Evolutionary conservation across 2,329 filamentous ascomycete species (phyloP).

Genomic region (Ustulina deusta): DNA sequence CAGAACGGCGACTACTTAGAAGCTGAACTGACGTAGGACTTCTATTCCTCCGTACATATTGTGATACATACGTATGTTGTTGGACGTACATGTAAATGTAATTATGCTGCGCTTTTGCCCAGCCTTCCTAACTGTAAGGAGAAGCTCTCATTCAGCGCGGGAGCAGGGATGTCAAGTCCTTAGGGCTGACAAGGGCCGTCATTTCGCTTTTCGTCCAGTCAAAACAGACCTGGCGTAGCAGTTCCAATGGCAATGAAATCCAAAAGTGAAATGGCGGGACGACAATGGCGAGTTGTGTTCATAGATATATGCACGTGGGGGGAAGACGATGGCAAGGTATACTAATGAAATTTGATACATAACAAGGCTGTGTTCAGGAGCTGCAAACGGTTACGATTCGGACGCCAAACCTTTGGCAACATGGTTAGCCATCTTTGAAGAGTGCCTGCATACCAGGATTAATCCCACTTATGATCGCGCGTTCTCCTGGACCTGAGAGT

Average conservation of each 20-base stretch:
- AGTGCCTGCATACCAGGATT: too few species aligned
- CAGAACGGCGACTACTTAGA: too few species aligned
- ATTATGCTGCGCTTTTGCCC: background rate
- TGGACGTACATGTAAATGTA: too few species aligned
- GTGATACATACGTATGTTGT: background rate
- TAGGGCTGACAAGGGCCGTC: constrained; percentile 4
- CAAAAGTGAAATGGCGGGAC: background rate
- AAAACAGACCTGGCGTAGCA: too few species aligned
- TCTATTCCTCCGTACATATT: background rate
- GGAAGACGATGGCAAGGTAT: background rate
- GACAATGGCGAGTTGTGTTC: background rate
- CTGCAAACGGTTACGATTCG: background rate
- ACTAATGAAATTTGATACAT: background rate
- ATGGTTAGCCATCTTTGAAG: too few species aligned
- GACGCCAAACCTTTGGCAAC: background rate
- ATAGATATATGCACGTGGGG: background rate
- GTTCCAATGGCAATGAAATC: too few species aligned
- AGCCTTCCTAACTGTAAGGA: background rate
- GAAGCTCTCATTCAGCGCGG: background rate
- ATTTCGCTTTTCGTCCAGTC: background rate
- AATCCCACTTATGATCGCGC: too few species aligned
- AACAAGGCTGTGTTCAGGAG: too few species aligned
- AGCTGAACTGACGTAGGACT: too few species aligned
- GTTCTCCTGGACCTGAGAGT: too few species aligned
- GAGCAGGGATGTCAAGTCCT: background rate